Base-by-base conservation (phyloP, 176 grass and related monocot genomes). In the Poa pratensis region DNA sequence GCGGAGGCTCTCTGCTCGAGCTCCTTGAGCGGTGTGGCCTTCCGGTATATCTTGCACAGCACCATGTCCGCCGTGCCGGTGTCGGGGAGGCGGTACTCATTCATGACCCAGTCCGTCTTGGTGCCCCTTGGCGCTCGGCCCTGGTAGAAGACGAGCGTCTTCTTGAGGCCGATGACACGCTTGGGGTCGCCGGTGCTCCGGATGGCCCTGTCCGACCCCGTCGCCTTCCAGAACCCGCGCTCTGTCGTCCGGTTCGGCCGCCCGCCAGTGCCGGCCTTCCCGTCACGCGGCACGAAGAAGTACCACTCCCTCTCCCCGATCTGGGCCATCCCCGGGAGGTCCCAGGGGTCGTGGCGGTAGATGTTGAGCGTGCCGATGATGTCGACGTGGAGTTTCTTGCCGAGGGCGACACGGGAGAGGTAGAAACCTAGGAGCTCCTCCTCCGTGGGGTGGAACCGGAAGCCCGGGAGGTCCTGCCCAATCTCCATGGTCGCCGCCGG, bases 301-400 rank as follows among this genome's bases (percentile, higher is more conserved):
- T 97, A 97, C 95, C 95, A 97, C 69, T 97, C 95, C 67, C 92
- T 86, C 91, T 97, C 95, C 46, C 95, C 95, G 76, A 93, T 93
- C 86, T 89, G 92, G 32, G 95, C 95, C 91, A 97, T 55, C 13
- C 39, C 90, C 88, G 95, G 95, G 17, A 97, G 92, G 30, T 97
- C 91, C 86, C 95, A 95, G 52, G 95, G 95, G 12, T 97, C 92
- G 39, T 97, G 72, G 76, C 69, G 90, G 90, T 97, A 97, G 73
- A 97, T 87, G 76, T 97, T 92, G 77, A 95, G 85, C 13, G 67
- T 91, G 54, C 84, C 76, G 63, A 97, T 97, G 92, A 97, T 95
- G 76, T 97, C 90, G 80, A 93, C 90, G 39, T 90, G 77, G 40
- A 95, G 89, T 59, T 94, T 87, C 91, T 91, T 87, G 68, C 95